A percentile compares a stretch with the other conserved stretches of the same genome.
Evolutionary conservation across 2,329 filamentous ascomycete genomes (phyloP).

Genomic region (Phoma sp.): DNA sequence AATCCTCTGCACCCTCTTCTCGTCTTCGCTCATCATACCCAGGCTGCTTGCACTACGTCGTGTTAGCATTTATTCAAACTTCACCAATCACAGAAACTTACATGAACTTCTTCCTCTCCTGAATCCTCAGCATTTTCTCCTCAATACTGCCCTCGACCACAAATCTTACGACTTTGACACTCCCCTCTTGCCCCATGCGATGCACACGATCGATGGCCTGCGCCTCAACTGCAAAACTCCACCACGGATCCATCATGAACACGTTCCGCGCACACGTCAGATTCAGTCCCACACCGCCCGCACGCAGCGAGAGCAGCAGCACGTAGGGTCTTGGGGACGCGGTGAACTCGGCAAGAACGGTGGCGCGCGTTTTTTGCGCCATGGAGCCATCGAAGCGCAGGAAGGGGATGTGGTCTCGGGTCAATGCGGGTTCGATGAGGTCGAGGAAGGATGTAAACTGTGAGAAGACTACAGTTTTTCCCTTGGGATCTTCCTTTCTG

Average conservation of each 20-base stretch:
- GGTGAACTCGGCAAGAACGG: conserved; percentile 76
- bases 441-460: conserved; percentile 97
- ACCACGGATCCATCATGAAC: conserved; percentile 99
- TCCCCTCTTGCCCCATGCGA: conserved; percentile 89
- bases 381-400: conserved; percentile 93
- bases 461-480: conserved; percentile 92
- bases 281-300: conserved; percentile 93
- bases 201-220: conserved; percentile 98
- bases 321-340: conserved; percentile 67
- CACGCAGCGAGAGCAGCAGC: conserved; percentile 81
- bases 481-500: conserved; percentile 68
- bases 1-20: conserved; percentile 86
- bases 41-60: conserved; percentile 80
- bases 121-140: conserved; percentile 90
- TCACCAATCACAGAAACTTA: conserved; percentile 57
- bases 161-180: conserved; percentile 86
- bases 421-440: conserved; percentile 83
- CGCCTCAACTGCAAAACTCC: conserved; percentile 95
- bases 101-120: conserved; percentile 96
- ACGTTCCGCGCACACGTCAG: conserved; percentile 87
- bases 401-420: conserved; percentile 73
- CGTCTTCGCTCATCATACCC: conserved; percentile 93
- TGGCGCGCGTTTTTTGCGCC: conserved; percentile 81
- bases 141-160: conserved; percentile 92
- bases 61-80: conserved; percentile 28